Percentiles rank a stretch among this genome's conserved stretches.
These are phyloP conservation scores for Chrysoporthe austroafricana DNA, from an alignment of 2,329 filamentous ascomycete species.

Conservation along the genomic window DNA sequence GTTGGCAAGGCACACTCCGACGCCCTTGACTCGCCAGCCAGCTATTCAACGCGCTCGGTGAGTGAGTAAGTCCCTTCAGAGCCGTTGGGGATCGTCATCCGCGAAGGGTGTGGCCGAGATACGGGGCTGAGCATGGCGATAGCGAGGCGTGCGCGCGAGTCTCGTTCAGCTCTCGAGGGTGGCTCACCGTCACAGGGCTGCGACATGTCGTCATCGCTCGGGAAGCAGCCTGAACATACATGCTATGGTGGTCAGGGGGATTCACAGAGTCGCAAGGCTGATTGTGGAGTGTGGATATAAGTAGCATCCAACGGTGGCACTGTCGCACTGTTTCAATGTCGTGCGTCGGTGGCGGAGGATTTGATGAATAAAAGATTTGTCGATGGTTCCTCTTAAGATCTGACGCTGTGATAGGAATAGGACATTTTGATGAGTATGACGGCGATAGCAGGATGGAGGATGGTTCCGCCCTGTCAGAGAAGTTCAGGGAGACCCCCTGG, in stretches of 20 bases:
- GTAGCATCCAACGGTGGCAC: not conserved
- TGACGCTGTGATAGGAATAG: conserved; percentile 6
- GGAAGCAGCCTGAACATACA: not conserved
- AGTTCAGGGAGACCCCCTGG: not conserved
- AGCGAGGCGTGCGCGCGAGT: too few relatives aligned
- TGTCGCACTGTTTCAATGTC: not conserved
- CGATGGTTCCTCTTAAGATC: not conserved
- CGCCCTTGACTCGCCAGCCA: not conserved
- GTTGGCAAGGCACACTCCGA: not conserved
- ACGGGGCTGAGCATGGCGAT: not conserved
- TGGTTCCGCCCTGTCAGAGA: not conserved
- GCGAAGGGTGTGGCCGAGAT: not conserved
- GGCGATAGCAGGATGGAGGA: not conserved
- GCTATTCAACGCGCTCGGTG: too few relatives aligned
- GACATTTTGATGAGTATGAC: not conserved
- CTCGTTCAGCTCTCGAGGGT: not conserved
- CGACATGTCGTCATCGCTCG: not conserved
- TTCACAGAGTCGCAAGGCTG: not conserved
- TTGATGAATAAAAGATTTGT: not conserved
- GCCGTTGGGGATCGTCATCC: not conserved
- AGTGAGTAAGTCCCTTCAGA: not conserved
- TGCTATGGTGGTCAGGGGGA: not conserved
- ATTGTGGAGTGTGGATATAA: not conserved
- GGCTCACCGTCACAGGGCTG: not conserved
- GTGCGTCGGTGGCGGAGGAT: not conserved